Evolutionary conservation across 768 basidiomycete species (phyloP).

Genomic region (Panaeolus cyanescens): DNA sequence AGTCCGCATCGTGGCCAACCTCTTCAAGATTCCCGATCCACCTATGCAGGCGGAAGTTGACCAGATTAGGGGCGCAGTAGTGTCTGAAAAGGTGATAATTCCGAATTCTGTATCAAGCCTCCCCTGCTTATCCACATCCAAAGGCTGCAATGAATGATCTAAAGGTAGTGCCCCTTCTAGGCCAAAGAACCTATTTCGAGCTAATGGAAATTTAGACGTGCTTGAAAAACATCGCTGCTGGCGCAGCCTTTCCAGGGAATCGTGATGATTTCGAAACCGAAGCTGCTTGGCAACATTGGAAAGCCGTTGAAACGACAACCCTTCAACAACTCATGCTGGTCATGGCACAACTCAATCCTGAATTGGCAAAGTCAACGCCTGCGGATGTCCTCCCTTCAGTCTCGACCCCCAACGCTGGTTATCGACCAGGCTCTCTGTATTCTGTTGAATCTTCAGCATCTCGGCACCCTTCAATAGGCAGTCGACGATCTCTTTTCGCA

Average conservation of each 20-base stretch:
- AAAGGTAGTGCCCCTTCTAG: slow-evolving; percentile 52
- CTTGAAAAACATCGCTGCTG: slow-evolving; percentile 88
- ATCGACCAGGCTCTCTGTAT: slow-evolving; percentile 62
- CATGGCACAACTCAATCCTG: slow-evolving; percentile 86
- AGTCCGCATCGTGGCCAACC: slow-evolving; percentile 62
- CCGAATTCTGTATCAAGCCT: neutral
- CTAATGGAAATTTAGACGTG: slow-evolving; percentile 59
- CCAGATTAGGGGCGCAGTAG: slow-evolving; percentile 55
- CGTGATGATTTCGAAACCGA: slow-evolving; percentile 86
- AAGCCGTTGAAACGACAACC: slow-evolving; percentile 75
- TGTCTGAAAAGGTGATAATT: slow-evolving; percentile 75
- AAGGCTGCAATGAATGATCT: slow-evolving; percentile 86
- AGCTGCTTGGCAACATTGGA: slow-evolving; percentile 84
- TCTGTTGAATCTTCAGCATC: slow-evolving; percentile 39
- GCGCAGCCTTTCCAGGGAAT: slow-evolving; percentile 80
- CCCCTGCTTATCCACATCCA: slow-evolving; percentile 8
- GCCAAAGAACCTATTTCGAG: slow-evolving; percentile 3
- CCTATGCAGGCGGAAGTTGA: slow-evolving; percentile 77
- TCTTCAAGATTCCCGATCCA: slow-evolving; percentile 76
- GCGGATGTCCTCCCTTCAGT: slow-evolving; percentile 35
- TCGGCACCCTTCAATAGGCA: slow-evolving; percentile 66
- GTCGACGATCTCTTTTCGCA: slow-evolving; percentile 60
- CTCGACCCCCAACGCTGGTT: slow-evolving; percentile 10
- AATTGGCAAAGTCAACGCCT: slow-evolving; percentile 78
- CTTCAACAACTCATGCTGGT: slow-evolving; percentile 87